Conservation (phyloP, 208 protist genomes). For the Borovskyia barvae region DNA sequence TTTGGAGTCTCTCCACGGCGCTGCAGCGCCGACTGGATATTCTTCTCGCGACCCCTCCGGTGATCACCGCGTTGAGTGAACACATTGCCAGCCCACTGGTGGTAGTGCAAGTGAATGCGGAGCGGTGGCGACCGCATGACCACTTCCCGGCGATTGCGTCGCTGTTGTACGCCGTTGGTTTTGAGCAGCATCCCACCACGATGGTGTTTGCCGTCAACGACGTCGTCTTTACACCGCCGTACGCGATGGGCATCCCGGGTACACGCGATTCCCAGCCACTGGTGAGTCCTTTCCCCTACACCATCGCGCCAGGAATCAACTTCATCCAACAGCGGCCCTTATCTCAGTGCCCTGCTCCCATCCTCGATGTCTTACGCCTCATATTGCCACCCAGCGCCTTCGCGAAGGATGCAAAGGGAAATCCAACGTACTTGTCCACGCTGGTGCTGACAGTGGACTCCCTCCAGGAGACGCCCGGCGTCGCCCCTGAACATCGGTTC, state of each 20-base stretch:
- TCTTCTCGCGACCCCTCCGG: conserved; percentile 11
- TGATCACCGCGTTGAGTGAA: conserved; percentile 47
- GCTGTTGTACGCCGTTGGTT: conserved; percentile 49
- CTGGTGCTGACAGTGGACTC: conserved; percentile 45
- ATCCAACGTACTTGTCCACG: background rate
- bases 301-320: conserved; percentile 65
- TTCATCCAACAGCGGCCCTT: conserved; percentile 61
- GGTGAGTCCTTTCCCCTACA: conserved; percentile 44
- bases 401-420: conserved; percentile 11
- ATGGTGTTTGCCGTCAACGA: conserved; percentile 78
- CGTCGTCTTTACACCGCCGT: conserved; percentile 57
- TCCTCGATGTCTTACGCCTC: conserved; percentile 47
- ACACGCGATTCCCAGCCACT: conserved; percentile 31
- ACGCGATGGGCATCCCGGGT: conserved; percentile 42
- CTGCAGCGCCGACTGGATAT: conserved; percentile 51
- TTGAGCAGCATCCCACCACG: conserved; percentile 23
- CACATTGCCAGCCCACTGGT: conserved; percentile 77
- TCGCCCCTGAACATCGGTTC: conserved; percentile 18
- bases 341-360: conserved; percentile 45
- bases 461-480: conserved; percentile 6
- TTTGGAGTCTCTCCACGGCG: conserved; percentile 72
- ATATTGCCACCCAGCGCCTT: conserved; percentile 49
- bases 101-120: conserved; percentile 34
- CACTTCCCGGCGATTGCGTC: conserved; percentile 54
- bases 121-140: conserved; percentile 43